Evolutionary conservation across 495 filamentous ascomycete species (phyloP).

Genomic region (Cudoniella acicularis): DNA sequence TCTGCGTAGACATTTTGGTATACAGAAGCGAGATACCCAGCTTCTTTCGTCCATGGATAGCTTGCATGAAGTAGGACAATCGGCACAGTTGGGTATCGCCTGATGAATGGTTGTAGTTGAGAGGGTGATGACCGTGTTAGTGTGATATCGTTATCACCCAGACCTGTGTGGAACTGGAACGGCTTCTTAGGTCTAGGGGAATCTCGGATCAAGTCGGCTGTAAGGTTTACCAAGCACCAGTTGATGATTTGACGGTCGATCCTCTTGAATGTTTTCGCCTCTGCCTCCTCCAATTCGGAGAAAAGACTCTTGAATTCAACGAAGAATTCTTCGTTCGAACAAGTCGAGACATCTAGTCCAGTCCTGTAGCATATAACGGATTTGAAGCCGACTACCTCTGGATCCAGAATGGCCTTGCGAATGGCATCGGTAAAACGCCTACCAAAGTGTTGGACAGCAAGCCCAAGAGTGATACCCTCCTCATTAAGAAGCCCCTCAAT

Average conservation of each 20-base stretch:
- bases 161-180: constrained; percentile 82
- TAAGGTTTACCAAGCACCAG: constrained; percentile 41
- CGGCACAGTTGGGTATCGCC: constrained; percentile 60
- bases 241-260: constrained; percentile 18
- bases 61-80: constrained; percentile 80
- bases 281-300: neutral
- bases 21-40: constrained; percentile 74
- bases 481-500: constrained; percentile 43
- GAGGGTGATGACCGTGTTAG: constrained; percentile 70
- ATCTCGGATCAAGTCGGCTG: constrained; percentile 46
- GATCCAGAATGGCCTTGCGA: constrained; percentile 48
- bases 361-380: constrained; percentile 81
- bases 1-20: constrained; percentile 85
- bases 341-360: constrained; percentile 54
- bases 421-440: constrained; percentile 36
- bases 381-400: constrained; percentile 79
- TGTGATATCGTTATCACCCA: constrained; percentile 80
- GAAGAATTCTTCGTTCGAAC: neutral
- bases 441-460: constrained; percentile 38
- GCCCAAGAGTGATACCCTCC: constrained; percentile 15
- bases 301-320: constrained; percentile 22
- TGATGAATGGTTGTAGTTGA: constrained; percentile 71
- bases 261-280: constrained; percentile 13
- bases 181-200: constrained; percentile 54
- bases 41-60: constrained; percentile 82